These are phyloP conservation scores for Moesziomyces sp. DNA, from an alignment of 1,284 basidiomycete genomes.

Conservation along the genomic window DNA sequence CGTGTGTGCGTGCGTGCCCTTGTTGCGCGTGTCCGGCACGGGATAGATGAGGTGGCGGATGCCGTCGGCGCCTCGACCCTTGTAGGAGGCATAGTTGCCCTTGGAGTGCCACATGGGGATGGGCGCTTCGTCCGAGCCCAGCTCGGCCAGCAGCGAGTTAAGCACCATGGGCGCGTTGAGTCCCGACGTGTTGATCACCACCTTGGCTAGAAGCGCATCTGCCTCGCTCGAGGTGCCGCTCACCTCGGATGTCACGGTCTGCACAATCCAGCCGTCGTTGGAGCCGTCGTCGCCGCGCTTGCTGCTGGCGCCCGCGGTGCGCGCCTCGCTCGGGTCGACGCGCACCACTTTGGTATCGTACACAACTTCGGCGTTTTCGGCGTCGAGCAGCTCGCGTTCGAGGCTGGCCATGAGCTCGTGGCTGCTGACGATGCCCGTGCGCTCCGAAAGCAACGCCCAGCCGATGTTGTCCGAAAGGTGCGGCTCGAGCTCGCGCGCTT, in stretches of 20 bases:
- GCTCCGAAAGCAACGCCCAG: conserved; percentile 81
- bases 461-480: conserved; percentile 78
- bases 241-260: conserved; percentile 66
- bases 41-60: conserved; percentile 64
- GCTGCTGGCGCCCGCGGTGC: conserved; percentile 5
- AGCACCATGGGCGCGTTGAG: conserved; percentile 72
- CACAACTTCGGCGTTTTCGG: conserved; percentile 79
- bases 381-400: conserved; percentile 80
- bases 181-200: conserved; percentile 88
- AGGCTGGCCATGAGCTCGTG: conserved; percentile 81
- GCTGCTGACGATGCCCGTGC: conserved; percentile 91
- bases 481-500: conserved; percentile 82
- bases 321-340: conserved; percentile 75
- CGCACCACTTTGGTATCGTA: conserved; percentile 88
- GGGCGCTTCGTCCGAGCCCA: conserved; percentile 21
- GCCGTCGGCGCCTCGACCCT: conserved; percentile 46
- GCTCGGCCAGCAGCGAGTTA: conserved; percentile 50
- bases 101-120: conserved; percentile 62
- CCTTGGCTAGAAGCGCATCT: conserved; percentile 83
- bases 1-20: conserved; percentile 55
- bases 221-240: conserved; percentile 63
- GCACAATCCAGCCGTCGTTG: conserved; percentile 72
- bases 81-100: conserved; percentile 65
- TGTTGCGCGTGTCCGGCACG: conserved; percentile 51
- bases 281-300: conserved; percentile 52